A percentile compares a stretch with the other conserved stretches of the same genome.
Evolutionary conservation across 176 grass and related monocot genomes (phyloP).

Genomic region (Elaeis guineensis): DNA sequence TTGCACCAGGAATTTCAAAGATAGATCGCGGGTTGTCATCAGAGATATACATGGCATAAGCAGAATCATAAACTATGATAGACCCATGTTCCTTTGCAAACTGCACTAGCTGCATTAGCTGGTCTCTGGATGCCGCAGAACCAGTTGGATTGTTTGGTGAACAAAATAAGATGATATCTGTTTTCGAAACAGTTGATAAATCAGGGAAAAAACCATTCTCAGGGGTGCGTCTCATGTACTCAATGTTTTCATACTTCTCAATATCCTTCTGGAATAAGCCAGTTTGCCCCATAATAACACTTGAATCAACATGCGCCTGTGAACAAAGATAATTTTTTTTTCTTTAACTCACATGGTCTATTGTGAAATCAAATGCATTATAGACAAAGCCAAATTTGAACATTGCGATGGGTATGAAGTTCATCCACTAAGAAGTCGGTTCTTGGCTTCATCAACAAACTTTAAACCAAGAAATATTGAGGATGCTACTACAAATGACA

Average conservation of each 20-base stretch:
- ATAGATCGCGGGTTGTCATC: constrained; percentile 76
- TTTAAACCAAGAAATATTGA: too few species aligned
- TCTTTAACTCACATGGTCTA: too few species aligned
- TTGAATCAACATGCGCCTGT: constrained; percentile 90
- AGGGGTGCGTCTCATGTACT: constrained; percentile 86
- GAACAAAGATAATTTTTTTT: not conserved
- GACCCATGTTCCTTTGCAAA: constrained; percentile 81
- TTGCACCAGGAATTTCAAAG: constrained; percentile 94
- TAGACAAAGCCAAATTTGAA: too few species aligned
- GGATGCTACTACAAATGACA: too few species aligned
- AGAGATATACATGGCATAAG: constrained; percentile 95
- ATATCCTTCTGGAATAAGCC: constrained; percentile 64
- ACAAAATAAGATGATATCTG: constrained; percentile 94
- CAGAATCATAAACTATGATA: constrained; percentile 94
- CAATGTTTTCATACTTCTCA: constrained; percentile 69
- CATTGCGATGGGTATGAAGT: too few species aligned
- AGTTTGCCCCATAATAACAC: constrained; percentile 87
- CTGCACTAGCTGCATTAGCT: constrained; percentile 64
- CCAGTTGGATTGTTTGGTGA: constrained; percentile 95
- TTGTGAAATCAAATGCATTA: too few species aligned
- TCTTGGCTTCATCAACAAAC: too few species aligned
- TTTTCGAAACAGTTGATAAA: constrained; percentile 51
- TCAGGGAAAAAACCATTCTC: constrained; percentile 91
- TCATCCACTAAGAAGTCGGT: too few species aligned
- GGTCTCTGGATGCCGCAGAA: constrained; percentile 64